Base-by-base conservation (phyloP, 169 alveolate species). In the Amoebophrya sp. region DNA sequence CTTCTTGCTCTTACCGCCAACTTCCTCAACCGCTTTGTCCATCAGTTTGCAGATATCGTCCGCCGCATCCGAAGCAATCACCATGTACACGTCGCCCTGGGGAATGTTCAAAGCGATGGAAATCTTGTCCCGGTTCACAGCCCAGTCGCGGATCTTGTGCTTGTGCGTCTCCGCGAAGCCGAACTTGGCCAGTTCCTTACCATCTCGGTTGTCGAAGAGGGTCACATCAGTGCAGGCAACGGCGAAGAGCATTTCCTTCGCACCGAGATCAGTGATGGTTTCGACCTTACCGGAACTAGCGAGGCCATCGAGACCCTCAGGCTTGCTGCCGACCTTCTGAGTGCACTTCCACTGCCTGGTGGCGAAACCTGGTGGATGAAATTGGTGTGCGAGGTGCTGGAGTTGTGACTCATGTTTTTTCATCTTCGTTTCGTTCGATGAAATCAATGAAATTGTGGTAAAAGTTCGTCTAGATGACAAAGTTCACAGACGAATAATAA, bases 31-130 rank as follows among this genome's bases (percentile, higher is more conserved):
- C 2, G 83, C 83, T 6, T 36, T 29, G 83, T 65, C 83, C 33
- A 65, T 29, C 38, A 65, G n/a, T 10, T 26, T 6, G 36, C 18
- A 29, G 83, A 65, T 65, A 6, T 65, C 83, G 83, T 65, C 83
- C 12, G 83, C 83, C 33, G 18, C n/a, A 29, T 65, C 83, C 3
- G 39, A 26, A 1, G 18, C 83, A 29, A 65, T 26, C 12, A 65
- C 83, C 83, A 65, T 65, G 83, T 65, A 65, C 83, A 65, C 83
- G 26, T 65, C 83, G 39, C 83, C 83, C 33, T 65, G 83, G 39
- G 83, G 83, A 36, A 65, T 65, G 83, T 65, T 65, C 83, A 65
- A 26, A 10, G 83, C 83, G 39, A 65, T 29, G 33, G 36, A 12
- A 10, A 65, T 36, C 83, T 36, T 29, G 83, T 65, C n/a, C 83